Base-by-base conservation (phyloP, 805 yeast species). In the Jamesozyma lodderae region DNA sequence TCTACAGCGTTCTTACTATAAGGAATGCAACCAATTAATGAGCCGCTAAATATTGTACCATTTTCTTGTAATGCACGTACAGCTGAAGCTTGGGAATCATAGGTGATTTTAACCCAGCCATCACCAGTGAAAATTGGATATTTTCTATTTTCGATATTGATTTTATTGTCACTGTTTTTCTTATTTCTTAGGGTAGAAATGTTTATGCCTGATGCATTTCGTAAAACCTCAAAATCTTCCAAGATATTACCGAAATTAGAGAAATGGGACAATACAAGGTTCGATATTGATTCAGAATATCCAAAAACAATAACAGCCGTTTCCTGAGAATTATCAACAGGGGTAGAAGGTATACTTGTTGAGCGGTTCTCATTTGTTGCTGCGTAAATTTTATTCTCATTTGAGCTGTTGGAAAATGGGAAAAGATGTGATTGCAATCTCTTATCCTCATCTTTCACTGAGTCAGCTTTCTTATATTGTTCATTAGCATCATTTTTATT, bases 81-180 rank as follows among this genome's bases (percentile, higher is more conserved):
- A 2, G 95, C 96, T 8, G 88, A 72, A 1, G 79, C 66, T 6
- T 81, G 73, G 41, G 78, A 79, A 41, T 77, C 81, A 58, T 76
- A 92, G 3, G 96, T 88, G 38, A 90, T 57, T 54, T 87, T 83
- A n/a, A 88, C 77, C 97, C 97, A 90, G 28, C 84, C 78, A 33
- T 77, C 73, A 1, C 97, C 97, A 10, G 88, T 72, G 59, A 76
- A 82, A 7, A 90, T 79, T 3, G 96, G 94, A 52, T 64, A 57
- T 47, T 60, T 67, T 41, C 58, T 62, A 20, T 15, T 20, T 10
- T 40, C 44, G 6, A 33, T 28, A 21, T 40, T 41, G 16, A 42
- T 45, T 28, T 34, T 42, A 21, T 16, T 28, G 7, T 29, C 34
- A 15, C 32, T 41, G 1, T 22, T 10, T 14, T 22, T 35, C 13